Percentiles rank a stretch among this genome's conserved stretches.
Evolutionary conservation across 202 grass and related monocot species (phyloP).

Genomic region (Setaria italica): DNA sequence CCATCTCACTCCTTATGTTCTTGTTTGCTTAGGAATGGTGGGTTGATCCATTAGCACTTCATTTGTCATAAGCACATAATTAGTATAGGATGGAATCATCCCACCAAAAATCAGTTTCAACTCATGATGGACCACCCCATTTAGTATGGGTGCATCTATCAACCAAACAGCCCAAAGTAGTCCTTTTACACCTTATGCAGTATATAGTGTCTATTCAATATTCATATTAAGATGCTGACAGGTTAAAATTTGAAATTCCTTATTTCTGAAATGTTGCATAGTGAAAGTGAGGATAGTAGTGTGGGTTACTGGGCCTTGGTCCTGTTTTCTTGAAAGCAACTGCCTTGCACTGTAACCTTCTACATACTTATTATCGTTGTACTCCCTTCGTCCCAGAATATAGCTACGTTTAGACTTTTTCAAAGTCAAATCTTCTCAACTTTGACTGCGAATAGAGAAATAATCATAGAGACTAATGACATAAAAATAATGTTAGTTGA

Average conservation of each 20-base stretch:
- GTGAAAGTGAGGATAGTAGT: not conserved
- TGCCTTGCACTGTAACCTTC: not conserved
- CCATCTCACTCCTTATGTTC: not conserved
- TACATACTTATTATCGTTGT: not conserved
- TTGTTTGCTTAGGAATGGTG: constrained; percentile 7
- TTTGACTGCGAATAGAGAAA: no score
- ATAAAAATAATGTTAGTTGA: no score
- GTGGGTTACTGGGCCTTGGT: not conserved
- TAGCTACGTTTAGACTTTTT: no score
- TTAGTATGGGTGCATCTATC: not conserved
- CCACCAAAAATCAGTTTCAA: no score
- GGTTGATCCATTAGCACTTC: not conserved
- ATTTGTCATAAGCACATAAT: not conserved
- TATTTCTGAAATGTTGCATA: not conserved
- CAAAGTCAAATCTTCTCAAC: no score
- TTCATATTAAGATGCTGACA: not conserved
- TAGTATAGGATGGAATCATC: not conserved
- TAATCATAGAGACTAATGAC: no score
- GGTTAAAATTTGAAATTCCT: not conserved
- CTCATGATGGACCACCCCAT: not conserved
- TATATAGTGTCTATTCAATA: not conserved
- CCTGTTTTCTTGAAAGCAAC: not conserved
- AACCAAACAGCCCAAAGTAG: not conserved
- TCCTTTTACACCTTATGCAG: not conserved
- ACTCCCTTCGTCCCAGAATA: no score